Conservation (phyloP, 768 basidiomycete species). For the Astraeus odoratus region DNA sequence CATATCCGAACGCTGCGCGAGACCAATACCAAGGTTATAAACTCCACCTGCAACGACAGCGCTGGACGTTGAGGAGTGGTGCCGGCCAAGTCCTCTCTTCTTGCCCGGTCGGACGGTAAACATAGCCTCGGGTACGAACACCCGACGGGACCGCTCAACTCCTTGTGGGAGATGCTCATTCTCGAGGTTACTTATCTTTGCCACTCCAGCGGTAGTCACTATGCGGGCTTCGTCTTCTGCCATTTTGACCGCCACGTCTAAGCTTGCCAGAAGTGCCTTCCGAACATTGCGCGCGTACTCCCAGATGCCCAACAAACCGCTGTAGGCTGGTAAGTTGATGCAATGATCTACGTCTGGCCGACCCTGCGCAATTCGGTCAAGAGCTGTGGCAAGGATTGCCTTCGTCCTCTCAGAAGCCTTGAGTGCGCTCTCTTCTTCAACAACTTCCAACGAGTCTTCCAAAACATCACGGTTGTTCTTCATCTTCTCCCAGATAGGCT, state of each 20-base stretch:
- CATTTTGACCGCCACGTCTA: conserved; percentile 72
- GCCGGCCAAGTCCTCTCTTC: conserved; percentile 33
- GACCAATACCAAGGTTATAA: conserved; percentile 75
- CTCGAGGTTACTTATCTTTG: conserved; percentile 58
- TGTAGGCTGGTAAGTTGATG: conserved; percentile 67
- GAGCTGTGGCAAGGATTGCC: conserved; percentile 52
- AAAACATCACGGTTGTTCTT: conserved; percentile 62
- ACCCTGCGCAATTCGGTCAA: conserved; percentile 74
- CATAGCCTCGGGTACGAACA: conserved; percentile 98
- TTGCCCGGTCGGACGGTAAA: conserved; percentile 55
- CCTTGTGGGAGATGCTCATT: conserved; percentile 73
- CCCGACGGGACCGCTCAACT: conserved; percentile 71
- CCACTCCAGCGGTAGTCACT: conserved; percentile 58
- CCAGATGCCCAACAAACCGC: conserved; percentile 77
- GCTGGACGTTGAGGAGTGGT: conserved; percentile 31
- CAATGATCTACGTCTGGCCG: conserved; percentile 51
- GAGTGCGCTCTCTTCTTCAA: conserved; percentile 71
- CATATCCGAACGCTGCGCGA: conserved; percentile 71
- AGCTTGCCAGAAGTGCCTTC: conserved; percentile 62
- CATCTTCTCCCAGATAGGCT: conserved; percentile 88
- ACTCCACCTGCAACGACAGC: conserved; percentile 71
- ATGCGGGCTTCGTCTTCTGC: conserved; percentile 81
- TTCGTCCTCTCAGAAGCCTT: conserved; percentile 48
- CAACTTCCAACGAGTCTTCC: conserved; percentile 69
- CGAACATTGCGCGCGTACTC: conserved; percentile 82